Base-by-base conservation (phyloP, 495 filamentous ascomycete genomes). In the Aspergillus heteromorphus region DNA sequence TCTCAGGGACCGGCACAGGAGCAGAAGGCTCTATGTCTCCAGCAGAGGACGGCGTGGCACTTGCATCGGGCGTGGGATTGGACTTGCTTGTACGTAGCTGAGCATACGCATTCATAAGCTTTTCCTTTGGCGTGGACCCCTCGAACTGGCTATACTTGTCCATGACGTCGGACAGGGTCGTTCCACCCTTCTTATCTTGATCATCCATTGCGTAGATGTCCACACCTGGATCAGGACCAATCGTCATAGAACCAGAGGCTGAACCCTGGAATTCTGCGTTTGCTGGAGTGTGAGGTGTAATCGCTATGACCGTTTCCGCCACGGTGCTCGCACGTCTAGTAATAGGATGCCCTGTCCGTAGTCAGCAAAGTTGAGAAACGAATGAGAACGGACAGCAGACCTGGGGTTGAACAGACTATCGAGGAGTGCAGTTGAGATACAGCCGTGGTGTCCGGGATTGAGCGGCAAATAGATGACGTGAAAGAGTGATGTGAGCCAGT, bases 11-110 rank as follows among this genome's bases (percentile, higher is more conserved):
- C 19, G 66, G 49, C 8, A 55, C 41, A 25, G 67, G 60, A 3
- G 57, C 56, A 1, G 63, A 61, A 29, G 73, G 60, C 29, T 76
- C 73, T 20, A 77, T 69, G 62, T 77, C 74, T 6, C 65, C 73
- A 18, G 64, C 60, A 13, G 73, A 75, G 14, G 74, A 76, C n/a
- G 74, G 72, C 2, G 72, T 76, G 7, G 60, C 62, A 45, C 65
- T 67, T 13, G 56, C 40, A 49, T 61, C 65, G 14, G 51, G 9
- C 10, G 14, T 29, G 13, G 51, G 20, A 31, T 21, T 51, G 16
- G 40, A 20, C 30, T 51, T n/a, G n/a, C n/a, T 60, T 11, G 57
- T 62, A 9, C 50, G 48, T 19, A 70, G 41, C 21, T 65, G 58
- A 27, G 59, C 67, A 50, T 66, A 64, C 2, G 60, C 55, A 56